These are phyloP conservation scores for Arabidopsis thaliana DNA, from an alignment of 345 rosid species.

Conservation along the genomic window TAIR10.1 NC_003070.9:18075501-18076000, in stretches of 20 bases:
- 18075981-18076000: not conserved
- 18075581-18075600: too few species aligned
- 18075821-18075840: too few species aligned
- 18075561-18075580: not conserved
- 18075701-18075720: not conserved
- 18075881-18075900: not conserved
- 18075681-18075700: too few species aligned
- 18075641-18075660: not conserved
- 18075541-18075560: not conserved
- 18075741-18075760: not conserved
- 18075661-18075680: too few species aligned
- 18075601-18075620: too few species aligned
- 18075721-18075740: not conserved
- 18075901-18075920: not conserved
- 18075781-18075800: slow-evolving; percentile 1
- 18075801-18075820: not conserved
- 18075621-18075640: too few species aligned
- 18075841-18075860: too few species aligned
- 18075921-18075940: not conserved
- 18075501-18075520: slow-evolving; percentile 34
- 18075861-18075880: not conserved
- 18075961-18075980: not conserved
- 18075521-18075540: slow-evolving; percentile 5
- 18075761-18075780: slow-evolving; percentile 19
- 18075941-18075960: not conserved